Evolutionary conservation across 2,329 filamentous ascomycete species (phyloP), one percentile per base, ranked within the genome.

Genomic region (Cryphonectria radicalis): DNA sequence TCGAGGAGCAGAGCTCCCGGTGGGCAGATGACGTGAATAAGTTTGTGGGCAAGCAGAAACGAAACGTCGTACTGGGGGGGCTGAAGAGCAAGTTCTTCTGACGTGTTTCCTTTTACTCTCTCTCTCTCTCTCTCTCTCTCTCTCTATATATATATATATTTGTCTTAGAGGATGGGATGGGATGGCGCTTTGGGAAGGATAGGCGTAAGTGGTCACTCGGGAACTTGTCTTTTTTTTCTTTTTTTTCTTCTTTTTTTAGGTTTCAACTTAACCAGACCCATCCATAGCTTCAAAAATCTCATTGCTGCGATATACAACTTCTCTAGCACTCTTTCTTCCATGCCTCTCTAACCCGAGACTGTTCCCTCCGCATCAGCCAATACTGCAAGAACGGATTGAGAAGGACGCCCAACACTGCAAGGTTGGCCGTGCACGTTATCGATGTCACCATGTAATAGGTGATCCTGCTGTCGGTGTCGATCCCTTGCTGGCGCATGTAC

Each of bases 11-110:
- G 75, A 97, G 93, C 78, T 89, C 90, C 69, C 92, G 90, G 25
- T 98, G 94, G 90, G 92, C 94, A 19, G 90, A 94, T 43, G 95
- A 97, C 78, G 94, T 97, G 67, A 92, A 89, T 77, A 98, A 97
- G 80, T 98, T 89, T 80, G 91, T 97, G 5, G 88, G 86, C 71
- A 91, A 91, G 82, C 95, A 98, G 84, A 98, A 98, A 87, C 89
- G 90, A 79, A 95, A 93, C 74, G 85, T 96, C 74, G 84, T 97
- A 19, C 82, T 97, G 75, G 93, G 94, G 1, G 85, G 87, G 72
- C 81, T 91, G 25, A 90, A 89, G 78, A 84, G 88, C 77, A 90
- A 90, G 76, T 90, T 90, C 71, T 78, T 80, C 32, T 80, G 66
- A 76, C 32, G 14, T 42, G 7, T 40, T 3, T 22, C 5, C 2